These are phyloP conservation scores for Acanthamoeba sp. DNA, from an alignment of 208 protist species.

Conservation along the genomic window DNA sequence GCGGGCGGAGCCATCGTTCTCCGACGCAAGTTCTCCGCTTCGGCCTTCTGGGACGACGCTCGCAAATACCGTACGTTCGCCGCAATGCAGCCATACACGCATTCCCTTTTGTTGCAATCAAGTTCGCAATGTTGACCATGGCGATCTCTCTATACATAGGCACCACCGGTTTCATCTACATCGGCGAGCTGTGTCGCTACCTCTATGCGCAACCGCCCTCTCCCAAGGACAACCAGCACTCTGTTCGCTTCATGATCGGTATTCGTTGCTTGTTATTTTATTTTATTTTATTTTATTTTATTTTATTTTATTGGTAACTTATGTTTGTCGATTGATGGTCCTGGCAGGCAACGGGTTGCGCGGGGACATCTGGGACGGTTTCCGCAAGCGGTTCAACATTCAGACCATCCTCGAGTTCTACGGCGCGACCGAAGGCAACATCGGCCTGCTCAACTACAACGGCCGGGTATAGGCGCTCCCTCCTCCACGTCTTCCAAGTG, in stretches of 20 bases:
- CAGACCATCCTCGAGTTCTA: constrained; percentile 91
- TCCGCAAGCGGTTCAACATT: constrained; percentile 41
- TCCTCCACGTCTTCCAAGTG: not conserved
- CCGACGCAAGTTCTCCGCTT: constrained; percentile 89
- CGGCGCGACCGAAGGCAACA: constrained; percentile 90
- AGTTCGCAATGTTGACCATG: too few species aligned
- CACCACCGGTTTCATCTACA: constrained; percentile 92
- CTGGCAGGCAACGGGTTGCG: constrained; percentile 93
- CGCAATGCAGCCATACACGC: too few species aligned
- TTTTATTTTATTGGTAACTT: too few species aligned
- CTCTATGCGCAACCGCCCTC: constrained; percentile 70
- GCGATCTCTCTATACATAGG: too few species aligned
- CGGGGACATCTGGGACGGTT: constrained; percentile 90
- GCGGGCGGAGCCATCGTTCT: constrained; percentile 86
- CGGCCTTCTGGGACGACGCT: constrained; percentile 89
- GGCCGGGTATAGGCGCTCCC: not conserved
- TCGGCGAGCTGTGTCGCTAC: constrained; percentile 94
- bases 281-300: not conserved
- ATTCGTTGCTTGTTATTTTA: not conserved
- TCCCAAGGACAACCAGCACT: constrained; percentile 76
- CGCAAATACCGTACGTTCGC: constrained; percentile 79
- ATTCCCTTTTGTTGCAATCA: too few species aligned
- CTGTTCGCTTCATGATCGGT: constrained; percentile 27
- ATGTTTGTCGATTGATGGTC: too few species aligned
- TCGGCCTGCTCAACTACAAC: constrained; percentile 75